A percentile compares a stretch with the other conserved stretches of the same genome.
Evolutionary conservation across 306 rosid genomes (phyloP).

Genomic region (Lathyrus aphaca): DNA sequence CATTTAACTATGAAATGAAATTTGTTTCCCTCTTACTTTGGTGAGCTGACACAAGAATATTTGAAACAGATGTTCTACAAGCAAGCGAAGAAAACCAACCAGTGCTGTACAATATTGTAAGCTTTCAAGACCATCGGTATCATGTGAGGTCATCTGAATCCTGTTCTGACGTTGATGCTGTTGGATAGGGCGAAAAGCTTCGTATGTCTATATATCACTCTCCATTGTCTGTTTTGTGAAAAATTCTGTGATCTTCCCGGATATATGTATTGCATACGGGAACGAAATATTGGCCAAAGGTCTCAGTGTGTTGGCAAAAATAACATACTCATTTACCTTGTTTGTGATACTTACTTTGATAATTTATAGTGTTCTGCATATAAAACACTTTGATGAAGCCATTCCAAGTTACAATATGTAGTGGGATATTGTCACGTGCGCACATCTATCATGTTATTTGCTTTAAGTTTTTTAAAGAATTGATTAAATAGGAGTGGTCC

Average conservation of each 20-base stretch:
- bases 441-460: not conserved
- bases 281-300: conserved; percentile 41
- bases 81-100: conserved; percentile 91
- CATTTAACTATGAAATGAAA: conserved; percentile 10
- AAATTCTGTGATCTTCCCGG: conserved; percentile 50
- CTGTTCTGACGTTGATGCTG: conserved; percentile 44
- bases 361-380: conserved; percentile 40
- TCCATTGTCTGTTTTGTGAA: conserved; percentile 62
- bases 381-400: conserved; percentile 37
- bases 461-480: too few relatives aligned
- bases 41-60: conserved; percentile 42
- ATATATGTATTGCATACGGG: conserved; percentile 48
- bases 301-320: conserved; percentile 44
- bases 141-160: conserved; percentile 36
- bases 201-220: conserved; percentile 58
- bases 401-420: conserved; percentile 19
- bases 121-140: conserved; percentile 38
- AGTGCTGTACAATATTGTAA: conserved; percentile 86
- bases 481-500: too few relatives aligned
- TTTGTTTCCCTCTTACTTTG: conserved; percentile 7
- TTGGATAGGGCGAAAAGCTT: conserved; percentile 53
- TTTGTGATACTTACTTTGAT: conserved; percentile 41
- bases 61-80: conserved; percentile 98
- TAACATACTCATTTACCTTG: conserved; percentile 38
- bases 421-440: conserved; percentile 27